These are phyloP conservation scores for Xylaria sp. DNA, from an alignment of 2,329 filamentous ascomycete genomes.

Conservation along the genomic window DNA sequence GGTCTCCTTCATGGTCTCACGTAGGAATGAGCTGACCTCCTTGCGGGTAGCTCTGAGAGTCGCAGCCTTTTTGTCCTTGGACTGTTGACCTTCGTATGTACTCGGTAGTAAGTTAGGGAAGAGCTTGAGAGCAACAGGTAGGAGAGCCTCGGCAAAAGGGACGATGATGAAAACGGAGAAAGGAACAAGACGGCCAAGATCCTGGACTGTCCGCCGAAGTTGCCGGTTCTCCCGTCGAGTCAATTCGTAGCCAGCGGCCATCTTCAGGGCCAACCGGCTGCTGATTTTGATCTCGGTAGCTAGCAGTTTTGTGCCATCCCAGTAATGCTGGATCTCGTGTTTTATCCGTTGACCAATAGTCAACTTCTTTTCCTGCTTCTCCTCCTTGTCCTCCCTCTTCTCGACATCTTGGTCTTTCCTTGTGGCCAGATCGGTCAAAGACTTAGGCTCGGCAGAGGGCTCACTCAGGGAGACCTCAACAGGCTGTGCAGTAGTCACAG, in stretches of 20 bases:
- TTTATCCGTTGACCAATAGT: constrained; percentile 93
- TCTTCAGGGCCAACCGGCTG: constrained; percentile 89
- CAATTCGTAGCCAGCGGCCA: constrained; percentile 97
- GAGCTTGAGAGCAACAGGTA: constrained; percentile 89
- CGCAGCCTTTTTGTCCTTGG: constrained; percentile 88
- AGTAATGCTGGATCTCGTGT: constrained; percentile 93
- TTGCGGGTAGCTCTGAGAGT: constrained; percentile 86
- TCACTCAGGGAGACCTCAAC: constrained; percentile 46
- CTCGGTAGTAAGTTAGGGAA: constrained; percentile 98
- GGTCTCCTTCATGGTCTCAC: constrained; percentile 90
- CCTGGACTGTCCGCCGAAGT: constrained; percentile 91
- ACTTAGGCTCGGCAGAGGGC: constrained; percentile 54
- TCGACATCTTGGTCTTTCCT: constrained; percentile 70
- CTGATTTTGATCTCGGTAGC: constrained; percentile 94
- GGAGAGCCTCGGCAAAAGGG: constrained; percentile 91
- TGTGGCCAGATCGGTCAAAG: constrained; percentile 69
- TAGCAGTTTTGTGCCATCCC: constrained; percentile 96
- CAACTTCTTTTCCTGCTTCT: constrained; percentile 84
- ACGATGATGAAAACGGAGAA: constrained; percentile 98
- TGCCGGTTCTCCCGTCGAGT: constrained; percentile 93
- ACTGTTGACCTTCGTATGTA: constrained; percentile 92
- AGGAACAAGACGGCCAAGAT: constrained; percentile 89
- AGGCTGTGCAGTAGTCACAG: constrained; percentile 39
- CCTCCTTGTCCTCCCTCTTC: constrained; percentile 74
- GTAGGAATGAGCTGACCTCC: constrained; percentile 91